Evolutionary conservation across 192 early-diverging fungal species (phyloP).

Genomic region (Mortierella hygrophila): DNA sequence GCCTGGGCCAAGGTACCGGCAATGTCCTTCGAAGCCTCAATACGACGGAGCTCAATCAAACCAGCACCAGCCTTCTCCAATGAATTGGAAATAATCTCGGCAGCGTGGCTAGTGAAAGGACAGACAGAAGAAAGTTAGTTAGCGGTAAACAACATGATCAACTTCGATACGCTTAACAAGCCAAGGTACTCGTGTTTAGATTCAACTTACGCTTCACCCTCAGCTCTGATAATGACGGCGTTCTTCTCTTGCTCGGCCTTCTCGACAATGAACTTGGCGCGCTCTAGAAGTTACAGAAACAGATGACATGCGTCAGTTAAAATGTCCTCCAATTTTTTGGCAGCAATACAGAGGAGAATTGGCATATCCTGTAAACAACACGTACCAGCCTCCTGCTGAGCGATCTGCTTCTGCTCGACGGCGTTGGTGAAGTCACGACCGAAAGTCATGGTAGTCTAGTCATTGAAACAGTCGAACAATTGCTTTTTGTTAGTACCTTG

Average conservation of each 20-base stretch:
- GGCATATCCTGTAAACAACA: not conserved
- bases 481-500: not conserved
- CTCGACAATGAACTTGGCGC: slow-evolving; percentile 98
- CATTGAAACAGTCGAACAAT: not conserved
- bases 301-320: too few relatives aligned
- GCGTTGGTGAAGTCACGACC: slow-evolving; percentile 99
- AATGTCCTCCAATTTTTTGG: not conserved
- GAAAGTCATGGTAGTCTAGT: slow-evolving; percentile 96
- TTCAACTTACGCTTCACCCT: slow-evolving; percentile 88
- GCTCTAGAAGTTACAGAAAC: slow-evolving; percentile 65
- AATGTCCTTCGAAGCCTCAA: slow-evolving; percentile 98
- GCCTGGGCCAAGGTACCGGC: slow-evolving; percentile 86
- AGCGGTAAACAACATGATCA: not conserved
- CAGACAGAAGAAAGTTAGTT: not conserved
- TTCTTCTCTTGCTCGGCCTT: slow-evolving; percentile 98
- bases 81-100: slow-evolving; percentile 89
- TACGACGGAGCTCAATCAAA: slow-evolving; percentile 94
- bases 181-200: not conserved
- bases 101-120: slow-evolving; percentile 68
- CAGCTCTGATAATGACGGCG: slow-evolving; percentile 96
- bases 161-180: not conserved
- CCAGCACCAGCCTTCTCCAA: slow-evolving; percentile 94
- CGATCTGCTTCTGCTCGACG: slow-evolving; percentile 98
- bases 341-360: not conserved
- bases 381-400: slow-evolving; percentile 93